phyloP scores from a whole-genome alignment of 768 basidiomycete species.

The Termitomyces sp. region DNA sequence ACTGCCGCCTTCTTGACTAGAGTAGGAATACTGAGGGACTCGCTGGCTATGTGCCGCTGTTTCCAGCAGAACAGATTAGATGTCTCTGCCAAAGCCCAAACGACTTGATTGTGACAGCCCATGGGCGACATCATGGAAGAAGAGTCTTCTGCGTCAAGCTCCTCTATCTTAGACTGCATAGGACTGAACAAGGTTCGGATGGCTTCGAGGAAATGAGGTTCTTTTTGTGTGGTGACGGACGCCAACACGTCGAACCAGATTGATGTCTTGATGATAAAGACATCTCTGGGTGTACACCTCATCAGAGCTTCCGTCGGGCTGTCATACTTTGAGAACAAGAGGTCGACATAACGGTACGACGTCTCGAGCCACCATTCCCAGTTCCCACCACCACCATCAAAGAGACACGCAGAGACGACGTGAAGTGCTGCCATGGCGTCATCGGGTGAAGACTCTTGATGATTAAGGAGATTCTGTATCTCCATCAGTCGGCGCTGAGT shows the following conservation, averaged over 20 bases:
- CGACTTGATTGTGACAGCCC: slow-evolving; percentile 78
- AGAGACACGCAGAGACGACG: slow-evolving; percentile 71
- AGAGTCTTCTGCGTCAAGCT: slow-evolving; percentile 23
- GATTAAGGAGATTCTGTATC: slow-evolving; percentile 19
- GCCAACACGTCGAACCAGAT: slow-evolving; percentile 88
- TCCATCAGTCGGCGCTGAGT: slow-evolving; percentile 20
- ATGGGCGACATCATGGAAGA: slow-evolving; percentile 79
- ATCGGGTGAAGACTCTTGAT: slow-evolving; percentile 38
- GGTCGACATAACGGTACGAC: slow-evolving; percentile 50
- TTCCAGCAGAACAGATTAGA: slow-evolving; percentile 67
- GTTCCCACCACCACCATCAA: slow-evolving; percentile 66
- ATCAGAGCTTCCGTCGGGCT: slow-evolving; percentile 42
- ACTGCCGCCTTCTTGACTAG: slow-evolving; percentile 48
- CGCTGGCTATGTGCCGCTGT: slow-evolving; percentile 27
- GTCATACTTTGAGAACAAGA: slow-evolving; percentile 34
- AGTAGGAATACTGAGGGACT: slow-evolving; percentile 52
- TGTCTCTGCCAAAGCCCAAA: slow-evolving; percentile 76
- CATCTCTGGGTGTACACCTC: slow-evolving; percentile 40
- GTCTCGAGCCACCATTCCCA: slow-evolving; percentile 67
- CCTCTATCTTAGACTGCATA: slow-evolving; percentile 32
- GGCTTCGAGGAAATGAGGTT: slow-evolving; percentile 50
- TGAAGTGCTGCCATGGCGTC: slow-evolving; percentile 79
- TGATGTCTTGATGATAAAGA: slow-evolving; percentile 78
- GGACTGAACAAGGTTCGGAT: slow-evolving; percentile 57
- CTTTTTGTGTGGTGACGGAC: slow-evolving; percentile 57